phyloP scores from a whole-genome alignment of 495 filamentous ascomycete genomes.

The Aspergillus coremiiformis region DNA sequence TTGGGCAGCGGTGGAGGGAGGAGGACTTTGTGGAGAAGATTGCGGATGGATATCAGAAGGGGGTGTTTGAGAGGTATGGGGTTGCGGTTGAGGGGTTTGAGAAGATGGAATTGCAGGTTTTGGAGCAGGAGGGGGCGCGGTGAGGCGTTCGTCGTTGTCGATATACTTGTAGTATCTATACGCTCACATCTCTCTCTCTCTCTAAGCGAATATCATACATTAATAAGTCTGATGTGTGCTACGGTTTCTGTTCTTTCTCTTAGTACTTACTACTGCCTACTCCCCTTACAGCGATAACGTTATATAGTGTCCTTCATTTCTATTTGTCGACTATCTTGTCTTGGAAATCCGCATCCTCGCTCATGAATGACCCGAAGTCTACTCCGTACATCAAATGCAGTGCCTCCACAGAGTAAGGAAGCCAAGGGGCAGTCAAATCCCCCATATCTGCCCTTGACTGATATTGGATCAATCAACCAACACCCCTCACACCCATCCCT shows the following conservation, averaged over 20 bases:
- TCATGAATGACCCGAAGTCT: background rate
- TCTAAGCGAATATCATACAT: too few relatives aligned
- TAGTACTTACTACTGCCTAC: too few relatives aligned
- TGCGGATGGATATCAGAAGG: conserved; percentile 69
- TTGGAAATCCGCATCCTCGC: background rate
- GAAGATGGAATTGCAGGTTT: conserved; percentile 63
- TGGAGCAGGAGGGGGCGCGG: conserved; percentile 33
- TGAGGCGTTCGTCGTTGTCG: too few relatives aligned
- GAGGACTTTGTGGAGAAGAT: conserved; percentile 74
- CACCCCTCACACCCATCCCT: background rate
- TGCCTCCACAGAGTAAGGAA: background rate
- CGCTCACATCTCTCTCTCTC: too few relatives aligned
- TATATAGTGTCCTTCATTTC: background rate
- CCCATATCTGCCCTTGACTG: background rate
- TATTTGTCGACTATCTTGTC: background rate
- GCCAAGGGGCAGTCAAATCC: background rate
- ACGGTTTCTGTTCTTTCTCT: background rate
- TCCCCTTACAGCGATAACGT: too few relatives aligned
- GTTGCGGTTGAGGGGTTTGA: conserved; percentile 69
- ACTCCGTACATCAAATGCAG: background rate
- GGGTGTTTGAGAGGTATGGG: conserved; percentile 68
- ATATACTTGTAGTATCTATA: too few relatives aligned
- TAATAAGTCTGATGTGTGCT: background rate
- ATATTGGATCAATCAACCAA: background rate
- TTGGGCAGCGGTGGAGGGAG: conserved; percentile 78